These are phyloP conservation scores for Hypoxylon lenormandii DNA, from an alignment of 495 filamentous ascomycete species.

Conservation along the genomic window DNA sequence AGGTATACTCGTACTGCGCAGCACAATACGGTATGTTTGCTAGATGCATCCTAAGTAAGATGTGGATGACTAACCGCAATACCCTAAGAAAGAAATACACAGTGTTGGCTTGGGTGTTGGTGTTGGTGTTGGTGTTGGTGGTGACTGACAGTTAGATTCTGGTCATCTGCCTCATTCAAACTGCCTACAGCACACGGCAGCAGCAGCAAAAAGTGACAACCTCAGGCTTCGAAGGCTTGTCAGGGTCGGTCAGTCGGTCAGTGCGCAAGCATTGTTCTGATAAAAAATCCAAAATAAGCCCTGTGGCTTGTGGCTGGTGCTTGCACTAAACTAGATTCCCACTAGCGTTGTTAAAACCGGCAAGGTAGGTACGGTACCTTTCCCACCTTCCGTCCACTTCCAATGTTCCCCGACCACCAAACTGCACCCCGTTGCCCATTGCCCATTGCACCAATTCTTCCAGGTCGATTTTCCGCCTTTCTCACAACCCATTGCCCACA, in stretches of 20 bases:
- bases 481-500: conserved; percentile 51
- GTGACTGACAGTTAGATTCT: too few relatives aligned
- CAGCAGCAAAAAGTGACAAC: too few relatives aligned
- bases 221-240: not conserved
- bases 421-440: conserved; percentile 3
- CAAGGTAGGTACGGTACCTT: conserved; percentile 47
- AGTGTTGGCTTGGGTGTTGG: too few relatives aligned
- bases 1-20: too few relatives aligned
- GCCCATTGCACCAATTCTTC: conserved; percentile 44
- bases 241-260: not conserved
- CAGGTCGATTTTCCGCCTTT: conserved; percentile 50
- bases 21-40: too few relatives aligned
- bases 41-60: too few relatives aligned
- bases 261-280: not conserved
- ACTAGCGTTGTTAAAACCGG: conserved; percentile 35
- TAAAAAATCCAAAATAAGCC: too few relatives aligned
- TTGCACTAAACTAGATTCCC: conserved; percentile 10
- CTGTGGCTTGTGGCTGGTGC: conserved; percentile 39
- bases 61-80: too few relatives aligned
- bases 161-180: too few relatives aligned
- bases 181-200: too few relatives aligned
- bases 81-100: too few relatives aligned
- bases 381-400: conserved; percentile 47
- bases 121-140: too few relatives aligned
- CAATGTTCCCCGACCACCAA: conserved; percentile 52